phyloP scores from a whole-genome alignment of 192 early-diverging fungal genomes.

The Coemansia sp. region DNA sequence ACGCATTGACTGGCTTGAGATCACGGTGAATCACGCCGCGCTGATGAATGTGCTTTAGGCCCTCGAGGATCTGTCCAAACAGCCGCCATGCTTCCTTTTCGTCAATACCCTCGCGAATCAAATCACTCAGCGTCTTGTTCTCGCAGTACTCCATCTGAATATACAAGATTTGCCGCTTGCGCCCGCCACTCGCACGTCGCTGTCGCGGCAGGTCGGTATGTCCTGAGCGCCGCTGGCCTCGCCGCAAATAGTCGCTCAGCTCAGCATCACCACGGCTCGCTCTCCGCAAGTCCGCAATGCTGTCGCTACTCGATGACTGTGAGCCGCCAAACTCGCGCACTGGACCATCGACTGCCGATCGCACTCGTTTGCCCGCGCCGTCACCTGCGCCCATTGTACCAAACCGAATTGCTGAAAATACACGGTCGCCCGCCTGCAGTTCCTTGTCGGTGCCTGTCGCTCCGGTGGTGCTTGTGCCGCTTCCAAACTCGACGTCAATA shows the following conservation, averaged over 20 bases:
- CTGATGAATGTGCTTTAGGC: slow-evolving; percentile 59
- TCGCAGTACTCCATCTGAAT: slow-evolving; percentile 99
- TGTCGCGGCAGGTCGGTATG: slow-evolving; percentile 3
- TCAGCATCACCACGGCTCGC: background rate
- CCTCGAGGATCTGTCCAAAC: slow-evolving; percentile 77
- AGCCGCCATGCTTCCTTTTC: slow-evolving; percentile 55
- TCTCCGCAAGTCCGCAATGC: background rate
- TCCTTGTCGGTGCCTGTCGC: slow-evolving; percentile 9
- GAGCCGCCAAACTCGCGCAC: slow-evolving; percentile 14
- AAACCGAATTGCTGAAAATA: slow-evolving; percentile 51
- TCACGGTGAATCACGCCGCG: slow-evolving; percentile 77
- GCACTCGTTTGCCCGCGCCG: slow-evolving; percentile 7
- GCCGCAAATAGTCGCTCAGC: slow-evolving; percentile 6
- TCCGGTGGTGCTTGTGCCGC: background rate
- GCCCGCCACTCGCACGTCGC: slow-evolving; percentile 1
- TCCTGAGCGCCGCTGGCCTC: background rate
- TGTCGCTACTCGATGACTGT: background rate
- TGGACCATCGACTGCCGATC: slow-evolving; percentile 11
- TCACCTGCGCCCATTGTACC: slow-evolving; percentile 39
- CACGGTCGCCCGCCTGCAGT: slow-evolving; percentile 4
- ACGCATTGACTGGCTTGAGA: slow-evolving; percentile 85
- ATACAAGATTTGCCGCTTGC: slow-evolving; percentile 44
- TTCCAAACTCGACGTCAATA: slow-evolving; percentile 3
- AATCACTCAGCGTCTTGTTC: slow-evolving; percentile 66
- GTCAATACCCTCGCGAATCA: slow-evolving; percentile 8